These are phyloP conservation scores for Phlyctochytrium bullatum DNA, from an alignment of 192 early-diverging fungal species.

Conservation along the genomic window DNA sequence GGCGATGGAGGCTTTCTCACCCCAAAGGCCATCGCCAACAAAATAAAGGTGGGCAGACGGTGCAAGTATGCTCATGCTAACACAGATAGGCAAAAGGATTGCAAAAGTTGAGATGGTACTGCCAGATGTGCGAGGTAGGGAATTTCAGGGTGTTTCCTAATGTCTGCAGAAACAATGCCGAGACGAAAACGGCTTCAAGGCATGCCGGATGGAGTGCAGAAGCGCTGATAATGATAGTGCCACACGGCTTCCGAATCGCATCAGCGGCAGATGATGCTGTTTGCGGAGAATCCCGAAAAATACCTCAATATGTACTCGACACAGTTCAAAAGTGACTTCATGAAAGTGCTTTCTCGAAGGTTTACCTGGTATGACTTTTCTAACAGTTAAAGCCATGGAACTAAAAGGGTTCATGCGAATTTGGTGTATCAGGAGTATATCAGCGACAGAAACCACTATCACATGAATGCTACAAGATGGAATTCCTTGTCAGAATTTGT, in stretches of 20 bases:
- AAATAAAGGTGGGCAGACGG: slow-evolving; percentile 60
- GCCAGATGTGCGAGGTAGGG: slow-evolving; percentile 84
- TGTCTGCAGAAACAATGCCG: slow-evolving; percentile 56
- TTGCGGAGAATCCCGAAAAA: slow-evolving; percentile 75
- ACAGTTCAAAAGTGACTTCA: slow-evolving; percentile 81
- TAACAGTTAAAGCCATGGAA: slow-evolving; percentile 16
- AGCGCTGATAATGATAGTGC: slow-evolving; percentile 33
- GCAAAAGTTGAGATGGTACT: slow-evolving; percentile 85
- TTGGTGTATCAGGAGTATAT: slow-evolving; percentile 97
- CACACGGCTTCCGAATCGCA: slow-evolving; percentile 89
- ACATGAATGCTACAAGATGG: slow-evolving; percentile 97
- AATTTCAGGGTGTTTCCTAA: neutral
- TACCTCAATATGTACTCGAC: slow-evolving; percentile 74
- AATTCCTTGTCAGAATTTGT: slow-evolving; percentile 84
- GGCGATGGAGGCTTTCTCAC: slow-evolving; percentile 65
- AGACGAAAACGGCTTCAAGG: slow-evolving; percentile 95
- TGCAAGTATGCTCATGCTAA: neutral
- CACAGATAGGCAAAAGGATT: slow-evolving; percentile 83
- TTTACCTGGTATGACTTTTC: slow-evolving; percentile 25
- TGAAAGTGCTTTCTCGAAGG: slow-evolving; percentile 76
- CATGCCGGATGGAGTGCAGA: neutral
- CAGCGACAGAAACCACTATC: slow-evolving; percentile 82
- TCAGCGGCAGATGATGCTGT: slow-evolving; percentile 85
- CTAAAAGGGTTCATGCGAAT: slow-evolving; percentile 80
- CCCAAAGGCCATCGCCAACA: slow-evolving; percentile 85